These are phyloP conservation scores for Cymbopogon citratus DNA, from an alignment of 176 grass and related monocot species.

Conservation along the genomic window DNA sequence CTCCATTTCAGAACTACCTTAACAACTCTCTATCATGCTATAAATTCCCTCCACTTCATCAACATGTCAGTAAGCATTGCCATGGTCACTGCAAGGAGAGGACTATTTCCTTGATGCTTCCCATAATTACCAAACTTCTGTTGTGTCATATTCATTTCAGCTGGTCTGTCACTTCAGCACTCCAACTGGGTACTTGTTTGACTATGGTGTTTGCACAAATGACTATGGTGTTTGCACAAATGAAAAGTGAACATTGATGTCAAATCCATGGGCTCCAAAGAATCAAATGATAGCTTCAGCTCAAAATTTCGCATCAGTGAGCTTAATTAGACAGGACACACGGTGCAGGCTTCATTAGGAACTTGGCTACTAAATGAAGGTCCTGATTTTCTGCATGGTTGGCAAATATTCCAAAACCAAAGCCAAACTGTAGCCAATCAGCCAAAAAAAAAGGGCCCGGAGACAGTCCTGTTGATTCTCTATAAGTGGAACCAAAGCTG, in stretches of 20 bases:
- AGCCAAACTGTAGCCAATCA: not conserved
- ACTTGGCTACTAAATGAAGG: not conserved
- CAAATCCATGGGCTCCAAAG: not conserved
- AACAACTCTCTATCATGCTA: not conserved
- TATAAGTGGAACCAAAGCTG: not conserved
- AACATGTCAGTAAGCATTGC: not conserved
- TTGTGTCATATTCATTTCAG: not conserved
- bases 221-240: not conserved
- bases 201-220: not conserved
- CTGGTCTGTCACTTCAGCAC: not conserved
- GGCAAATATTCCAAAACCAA: not conserved
- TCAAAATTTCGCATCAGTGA: not conserved
- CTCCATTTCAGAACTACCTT: not conserved
- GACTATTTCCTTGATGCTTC: not conserved
- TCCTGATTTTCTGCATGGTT: too few species aligned
- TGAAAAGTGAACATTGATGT: not conserved
- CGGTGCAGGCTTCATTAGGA: not conserved
- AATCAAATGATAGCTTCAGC: not conserved
- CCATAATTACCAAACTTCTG: not conserved
- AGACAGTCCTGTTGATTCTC: not conserved
- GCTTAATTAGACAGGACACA: not conserved
- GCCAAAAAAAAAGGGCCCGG: not conserved
- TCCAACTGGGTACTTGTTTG: not conserved
- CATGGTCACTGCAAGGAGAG: not conserved
- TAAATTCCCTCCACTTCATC: not conserved